Conservation (phyloP, 495 filamentous ascomycete species). For the Bryoglossum gracile region DNA sequence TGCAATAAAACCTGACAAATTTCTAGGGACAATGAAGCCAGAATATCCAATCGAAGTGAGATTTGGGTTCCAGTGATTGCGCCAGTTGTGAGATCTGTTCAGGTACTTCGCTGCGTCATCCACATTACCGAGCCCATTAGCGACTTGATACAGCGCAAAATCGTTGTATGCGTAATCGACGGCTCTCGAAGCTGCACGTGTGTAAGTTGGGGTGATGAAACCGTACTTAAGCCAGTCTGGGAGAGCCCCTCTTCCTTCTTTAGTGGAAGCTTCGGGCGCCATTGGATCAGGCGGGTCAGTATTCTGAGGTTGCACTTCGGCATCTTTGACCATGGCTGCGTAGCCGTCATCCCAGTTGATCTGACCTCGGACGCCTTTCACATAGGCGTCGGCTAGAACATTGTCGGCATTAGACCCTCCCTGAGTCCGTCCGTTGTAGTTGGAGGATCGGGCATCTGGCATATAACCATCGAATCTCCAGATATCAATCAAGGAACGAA, state of each 20-base stretch:
- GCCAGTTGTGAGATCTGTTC: constrained; percentile 59
- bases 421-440: constrained; percentile 62
- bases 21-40: constrained; percentile 59
- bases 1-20: constrained; percentile 46
- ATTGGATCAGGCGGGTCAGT: constrained; percentile 46
- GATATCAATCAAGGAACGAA: constrained; percentile 65
- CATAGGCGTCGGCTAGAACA: constrained; percentile 66
- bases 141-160: constrained; percentile 55
- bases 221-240: constrained; percentile 59
- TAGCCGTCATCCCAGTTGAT: constrained; percentile 67
- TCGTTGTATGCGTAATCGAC: constrained; percentile 67
- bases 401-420: constrained; percentile 71
- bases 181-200: constrained; percentile 54
- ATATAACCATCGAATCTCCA: constrained; percentile 60
- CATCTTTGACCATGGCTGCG: constrained; percentile 62
- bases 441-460: constrained; percentile 58
- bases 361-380: constrained; percentile 57
- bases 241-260: constrained; percentile 64
- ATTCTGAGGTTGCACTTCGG: constrained; percentile 51
- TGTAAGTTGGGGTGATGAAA: constrained; percentile 56
- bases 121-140: constrained; percentile 44
- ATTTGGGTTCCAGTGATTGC: constrained; percentile 61
- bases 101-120: constrained; percentile 54
- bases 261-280: constrained; percentile 55
- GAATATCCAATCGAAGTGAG: constrained; percentile 47